Conservation (phyloP, 2,329 filamentous ascomycete genomes). For the Fusarium pseudonygamai region DNA sequence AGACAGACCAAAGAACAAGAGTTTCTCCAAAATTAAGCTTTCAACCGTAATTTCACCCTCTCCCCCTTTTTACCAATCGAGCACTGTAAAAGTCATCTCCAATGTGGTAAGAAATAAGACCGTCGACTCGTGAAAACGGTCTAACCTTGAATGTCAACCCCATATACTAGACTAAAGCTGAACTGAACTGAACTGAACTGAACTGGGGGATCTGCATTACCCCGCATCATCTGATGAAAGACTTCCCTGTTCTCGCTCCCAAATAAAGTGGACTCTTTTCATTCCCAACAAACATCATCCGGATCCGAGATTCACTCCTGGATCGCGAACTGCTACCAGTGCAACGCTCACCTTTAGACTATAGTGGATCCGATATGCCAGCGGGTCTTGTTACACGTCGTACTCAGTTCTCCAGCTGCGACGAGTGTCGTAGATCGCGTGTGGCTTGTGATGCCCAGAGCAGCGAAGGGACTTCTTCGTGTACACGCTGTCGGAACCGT, state of each 20-base stretch:
- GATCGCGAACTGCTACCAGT: background rate
- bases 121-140: background rate
- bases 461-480: conserved; percentile 69
- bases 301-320: conserved; percentile 20
- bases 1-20: background rate
- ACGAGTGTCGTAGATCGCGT: conserved; percentile 46
- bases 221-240: conserved; percentile 22
- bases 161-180: conserved; percentile 4
- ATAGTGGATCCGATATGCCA: conserved; percentile 23
- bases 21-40: background rate
- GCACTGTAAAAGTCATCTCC: background rate
- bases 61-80: background rate
- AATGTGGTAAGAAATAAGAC: background rate
- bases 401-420: conserved; percentile 50
- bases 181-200: background rate
- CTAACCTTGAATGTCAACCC: conserved; percentile 11
- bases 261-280: background rate
- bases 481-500: conserved; percentile 64
- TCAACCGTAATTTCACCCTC: background rate
- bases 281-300: conserved; percentile 8
- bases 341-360: background rate
- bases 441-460: conserved; percentile 45
- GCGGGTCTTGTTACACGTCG: conserved; percentile 37
- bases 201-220: conserved; percentile 28
- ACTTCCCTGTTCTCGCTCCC: conserved; percentile 1